phyloP scores from a whole-genome alignment of 2,329 filamentous ascomycete species.

The Cladophialophora yegresii region DNA sequence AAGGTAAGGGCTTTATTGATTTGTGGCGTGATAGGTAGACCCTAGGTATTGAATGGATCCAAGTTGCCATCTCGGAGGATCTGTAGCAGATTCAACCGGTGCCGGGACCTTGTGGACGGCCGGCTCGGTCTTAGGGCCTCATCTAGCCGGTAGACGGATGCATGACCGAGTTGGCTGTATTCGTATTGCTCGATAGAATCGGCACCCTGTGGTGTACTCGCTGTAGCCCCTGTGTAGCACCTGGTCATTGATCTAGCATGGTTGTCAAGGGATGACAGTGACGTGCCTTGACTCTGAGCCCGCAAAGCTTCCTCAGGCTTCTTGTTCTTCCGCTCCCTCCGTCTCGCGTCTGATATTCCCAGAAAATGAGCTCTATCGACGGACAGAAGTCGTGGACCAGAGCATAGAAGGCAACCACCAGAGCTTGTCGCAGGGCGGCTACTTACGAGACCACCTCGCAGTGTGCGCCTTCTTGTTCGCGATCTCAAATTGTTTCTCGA shows the following conservation, averaged over 20 bases:
- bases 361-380: neutral
- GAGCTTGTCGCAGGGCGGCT: neutral
- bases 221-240: neutral
- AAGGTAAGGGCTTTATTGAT: slow-evolving; percentile 22
- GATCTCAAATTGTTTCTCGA: slow-evolving; percentile 10
- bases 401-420: neutral
- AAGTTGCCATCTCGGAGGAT: slow-evolving; percentile 16
- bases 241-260: neutral
- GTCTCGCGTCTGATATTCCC: neutral
- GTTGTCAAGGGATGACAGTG: neutral
- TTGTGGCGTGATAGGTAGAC: slow-evolving; percentile 11
- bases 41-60: slow-evolving; percentile 19
- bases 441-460: slow-evolving; percentile 4
- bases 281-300: neutral
- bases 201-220: neutral
- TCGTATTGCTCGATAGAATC: neutral
- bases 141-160: neutral
- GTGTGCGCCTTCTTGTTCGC: slow-evolving; percentile 10
- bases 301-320: neutral
- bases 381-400: neutral
- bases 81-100: slow-evolving; percentile 3
- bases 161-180: neutral
- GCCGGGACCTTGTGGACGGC: no score
- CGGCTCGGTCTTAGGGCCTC: neutral
- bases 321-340: slow-evolving; percentile 5